Percentiles rank a stretch among this genome's conserved stretches.
These are phyloP conservation scores for Arthrobotrys iridis DNA, from an alignment of 2,329 filamentous ascomycete species.

Conservation along the genomic window DNA sequence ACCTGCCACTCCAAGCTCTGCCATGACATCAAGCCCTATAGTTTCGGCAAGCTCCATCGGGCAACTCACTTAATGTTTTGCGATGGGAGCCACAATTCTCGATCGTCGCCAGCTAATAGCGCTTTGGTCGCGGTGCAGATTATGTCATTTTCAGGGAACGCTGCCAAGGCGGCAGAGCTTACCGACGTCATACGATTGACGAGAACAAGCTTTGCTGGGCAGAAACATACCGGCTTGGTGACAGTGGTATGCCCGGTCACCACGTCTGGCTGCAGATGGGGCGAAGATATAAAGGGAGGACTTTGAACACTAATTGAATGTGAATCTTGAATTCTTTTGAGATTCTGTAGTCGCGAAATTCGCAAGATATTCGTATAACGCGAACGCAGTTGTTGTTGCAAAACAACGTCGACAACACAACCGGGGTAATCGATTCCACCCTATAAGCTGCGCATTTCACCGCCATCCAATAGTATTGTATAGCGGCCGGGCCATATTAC, in stretches of 20 bases:
- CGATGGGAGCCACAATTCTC: constrained; percentile 20
- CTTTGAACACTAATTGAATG: not conserved
- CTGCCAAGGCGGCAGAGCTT: constrained; percentile 25
- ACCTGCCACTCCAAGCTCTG: constrained; percentile 2
- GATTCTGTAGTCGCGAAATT: not conserved
- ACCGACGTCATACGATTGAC: constrained; percentile 40
- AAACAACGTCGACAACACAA: constrained; percentile 26
- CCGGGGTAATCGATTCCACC: not conserved
- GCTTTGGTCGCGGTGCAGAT: not conserved
- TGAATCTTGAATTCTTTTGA: constrained; percentile 8
- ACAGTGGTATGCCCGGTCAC: not conserved
- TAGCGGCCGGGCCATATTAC: not conserved
- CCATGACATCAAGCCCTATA: constrained; percentile 33
- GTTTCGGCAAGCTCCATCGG: constrained; percentile 30
- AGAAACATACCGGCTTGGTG: not conserved
- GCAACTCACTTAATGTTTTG: constrained; percentile 8
- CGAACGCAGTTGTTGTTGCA: constrained; percentile 28
- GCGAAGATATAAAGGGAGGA: constrained; percentile 16
- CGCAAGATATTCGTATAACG: not conserved
- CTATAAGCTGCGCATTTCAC: not conserved
- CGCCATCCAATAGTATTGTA: not conserved
- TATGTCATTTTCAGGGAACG: constrained; percentile 39
- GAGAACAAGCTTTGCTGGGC: constrained; percentile 45
- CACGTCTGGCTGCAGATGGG: not conserved
- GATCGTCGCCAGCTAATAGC: constrained; percentile 26